Evolutionary conservation across 495 filamentous ascomycete genomes (phyloP), one percentile per base, ranked within the genome.

Genomic region (Tirmania nivea): DNA sequence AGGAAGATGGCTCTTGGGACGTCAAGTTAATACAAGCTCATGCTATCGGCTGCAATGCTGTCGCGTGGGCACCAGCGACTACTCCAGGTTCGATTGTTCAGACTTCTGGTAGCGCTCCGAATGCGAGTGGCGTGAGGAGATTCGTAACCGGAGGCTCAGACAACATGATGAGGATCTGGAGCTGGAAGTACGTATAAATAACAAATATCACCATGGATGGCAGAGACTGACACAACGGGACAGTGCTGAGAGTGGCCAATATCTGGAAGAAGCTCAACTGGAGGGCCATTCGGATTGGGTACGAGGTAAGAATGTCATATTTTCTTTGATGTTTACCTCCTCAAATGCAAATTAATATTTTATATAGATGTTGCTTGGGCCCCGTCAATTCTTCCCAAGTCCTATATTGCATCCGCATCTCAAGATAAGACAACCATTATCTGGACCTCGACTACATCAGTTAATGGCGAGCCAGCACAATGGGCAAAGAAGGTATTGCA

Each of bases 371-470:
- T 99, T 8, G 85, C 89, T 12, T 96, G 92, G 92, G 83, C 81
- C 48, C 90, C 90, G 8, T 92, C 84, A 53, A 83, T 96, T 48
- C 73, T 96, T 55, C 81, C 83, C 63, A 96, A 93, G 74, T 80
- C 78, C 48, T 99, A 99, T 70, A 93, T 99, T 58, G 92, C 90
- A 20, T 83, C 78, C 14, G 90, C 89, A 12, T 80, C 77, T n/a
- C 87, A 96, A 71, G 90, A 99, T 62, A 88, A 87, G 73, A 94
- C 86, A 10, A 89, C 96, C 52, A 77, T 88, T 52, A 94, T 99
- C 68, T 99, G 92, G 92, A 96, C 88, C 16, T 78, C 73, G 37
- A 52, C 58, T 5, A 31, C 48, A 12, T 31, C 53, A 3, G 34
- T 7, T n/a, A 39, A 52, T n/a, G 50, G 31, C 12, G 78, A 81